Percentiles rank a stretch among this genome's conserved stretches.
phyloP scores from a whole-genome alignment of 331 rosid species.

The Malus hybrid region DNA sequence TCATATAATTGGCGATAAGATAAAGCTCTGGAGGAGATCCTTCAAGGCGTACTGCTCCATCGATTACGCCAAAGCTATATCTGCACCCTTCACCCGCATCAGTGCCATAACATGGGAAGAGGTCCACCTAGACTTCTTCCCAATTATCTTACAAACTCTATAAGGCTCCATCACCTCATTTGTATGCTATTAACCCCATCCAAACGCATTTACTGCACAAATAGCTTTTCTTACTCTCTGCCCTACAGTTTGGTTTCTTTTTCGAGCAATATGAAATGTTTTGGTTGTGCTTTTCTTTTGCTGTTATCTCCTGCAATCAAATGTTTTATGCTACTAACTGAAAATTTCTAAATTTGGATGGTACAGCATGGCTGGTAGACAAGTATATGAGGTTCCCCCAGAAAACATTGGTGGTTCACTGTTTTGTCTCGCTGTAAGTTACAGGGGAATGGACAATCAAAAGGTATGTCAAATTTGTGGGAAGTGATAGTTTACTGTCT shows the following conservation, averaged over 20 bases:
- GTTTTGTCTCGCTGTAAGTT: constrained; percentile 71
- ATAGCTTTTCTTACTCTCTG: neutral
- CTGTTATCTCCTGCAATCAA: neutral
- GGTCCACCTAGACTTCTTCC: neutral
- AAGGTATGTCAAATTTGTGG: constrained; percentile 48
- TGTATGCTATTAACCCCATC: neutral
- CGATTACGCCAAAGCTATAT: neutral
- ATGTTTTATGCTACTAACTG: neutral
- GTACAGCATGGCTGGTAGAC: constrained; percentile 91
- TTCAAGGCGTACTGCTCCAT: neutral
- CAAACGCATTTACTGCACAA: neutral
- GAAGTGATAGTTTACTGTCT: neutral
- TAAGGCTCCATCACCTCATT: neutral
- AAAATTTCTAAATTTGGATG: constrained; percentile 13
- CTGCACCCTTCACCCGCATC: neutral
- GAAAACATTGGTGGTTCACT: constrained; percentile 66
- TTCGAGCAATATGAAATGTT: neutral
- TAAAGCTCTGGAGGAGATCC: neutral
- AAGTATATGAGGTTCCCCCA: constrained; percentile 77
- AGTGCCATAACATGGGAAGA: neutral
- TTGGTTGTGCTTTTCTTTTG: neutral
- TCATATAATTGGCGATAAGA: neutral
- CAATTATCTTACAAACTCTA: neutral
- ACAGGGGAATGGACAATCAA: constrained; percentile 77
- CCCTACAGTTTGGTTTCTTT: neutral